Conservation (phyloP, 805 yeast species). For the Groenewaldozyma tartarivorans region DNA sequence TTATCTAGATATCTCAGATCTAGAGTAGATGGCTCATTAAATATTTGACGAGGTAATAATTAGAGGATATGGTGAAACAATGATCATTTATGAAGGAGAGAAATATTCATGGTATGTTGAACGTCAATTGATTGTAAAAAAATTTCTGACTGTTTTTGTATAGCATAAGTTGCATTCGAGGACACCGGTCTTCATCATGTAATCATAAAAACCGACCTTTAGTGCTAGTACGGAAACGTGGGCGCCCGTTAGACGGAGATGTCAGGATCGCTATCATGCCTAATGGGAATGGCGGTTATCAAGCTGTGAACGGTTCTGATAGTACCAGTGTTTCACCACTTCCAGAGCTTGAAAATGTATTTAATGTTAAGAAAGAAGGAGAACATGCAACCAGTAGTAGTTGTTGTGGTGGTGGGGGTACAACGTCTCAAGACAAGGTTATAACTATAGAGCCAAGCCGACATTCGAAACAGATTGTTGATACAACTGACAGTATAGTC, state of each 20-base stretch:
- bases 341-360: neutral
- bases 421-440: constrained; percentile 3
- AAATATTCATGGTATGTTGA: constrained; percentile 58
- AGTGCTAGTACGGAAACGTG: constrained; percentile 81
- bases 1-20: too few species aligned
- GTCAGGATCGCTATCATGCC: constrained; percentile 43
- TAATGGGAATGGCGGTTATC: constrained; percentile 5
- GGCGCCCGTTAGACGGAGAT: constrained; percentile 62
- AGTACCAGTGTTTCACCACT: neutral
- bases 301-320: neutral
- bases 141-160: too few species aligned
- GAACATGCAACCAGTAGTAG: constrained; percentile 6
- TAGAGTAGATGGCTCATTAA: too few species aligned
- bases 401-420: constrained; percentile 4
- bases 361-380: neutral
- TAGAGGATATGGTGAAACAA: too few species aligned
- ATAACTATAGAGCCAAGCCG: constrained; percentile 15
- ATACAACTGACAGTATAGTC: constrained; percentile 16
- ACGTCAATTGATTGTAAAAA: too few species aligned
- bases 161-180: constrained; percentile 59
- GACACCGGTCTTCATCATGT: constrained; percentile 85
- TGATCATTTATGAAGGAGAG: constrained; percentile 72
- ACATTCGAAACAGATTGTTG: constrained; percentile 17
- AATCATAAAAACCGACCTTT: constrained; percentile 71
- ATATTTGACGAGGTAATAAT: too few species aligned